phyloP scores from a whole-genome alignment of 768 basidiomycete genomes.

The Paxillus ammoniavirescens region DNA sequence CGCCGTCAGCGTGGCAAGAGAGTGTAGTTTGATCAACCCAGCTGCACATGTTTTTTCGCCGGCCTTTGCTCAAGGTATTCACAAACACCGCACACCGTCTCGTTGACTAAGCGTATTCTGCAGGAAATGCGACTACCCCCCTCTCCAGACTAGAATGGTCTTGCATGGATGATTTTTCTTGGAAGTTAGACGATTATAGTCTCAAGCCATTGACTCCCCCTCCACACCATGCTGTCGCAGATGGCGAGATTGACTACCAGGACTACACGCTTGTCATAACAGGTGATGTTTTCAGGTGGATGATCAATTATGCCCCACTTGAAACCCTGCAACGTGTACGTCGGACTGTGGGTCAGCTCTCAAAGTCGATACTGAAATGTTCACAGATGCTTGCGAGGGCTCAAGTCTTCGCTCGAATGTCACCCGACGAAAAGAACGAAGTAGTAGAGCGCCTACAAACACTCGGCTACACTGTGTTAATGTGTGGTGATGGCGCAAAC shows the following conservation, averaged over 20 bases:
- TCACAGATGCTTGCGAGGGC: constrained; percentile 95
- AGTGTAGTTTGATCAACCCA: constrained; percentile 86
- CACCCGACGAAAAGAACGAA: constrained; percentile 99
- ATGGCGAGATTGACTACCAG: constrained; percentile 69
- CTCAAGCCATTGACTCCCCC: constrained; percentile 77
- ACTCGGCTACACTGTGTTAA: constrained; percentile 93
- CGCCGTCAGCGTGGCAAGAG: constrained; percentile 93
- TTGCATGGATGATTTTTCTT: constrained; percentile 82
- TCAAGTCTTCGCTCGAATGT: constrained; percentile 97
- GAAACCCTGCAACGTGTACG: constrained; percentile 90
- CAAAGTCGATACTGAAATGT: constrained; percentile 2
- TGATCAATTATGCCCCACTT: constrained; percentile 90
- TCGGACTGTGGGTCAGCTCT: background rate
- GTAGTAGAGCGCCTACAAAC: constrained; percentile 91
- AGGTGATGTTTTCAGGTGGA: constrained; percentile 97
- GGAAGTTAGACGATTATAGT: constrained; percentile 87
- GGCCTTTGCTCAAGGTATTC: constrained; percentile 66
- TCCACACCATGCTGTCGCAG: constrained; percentile 67
- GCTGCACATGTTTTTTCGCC: constrained; percentile 90
- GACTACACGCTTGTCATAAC: constrained; percentile 92
- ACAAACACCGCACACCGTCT: background rate
- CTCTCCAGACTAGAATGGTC: constrained; percentile 81
- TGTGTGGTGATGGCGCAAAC: constrained; percentile 99
- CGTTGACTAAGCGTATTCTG: constrained; percentile 3
- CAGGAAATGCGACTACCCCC: constrained; percentile 54